Conservation (phyloP, 371 early-diverging fungal genomes). For the Mortierella sp. region DNA sequence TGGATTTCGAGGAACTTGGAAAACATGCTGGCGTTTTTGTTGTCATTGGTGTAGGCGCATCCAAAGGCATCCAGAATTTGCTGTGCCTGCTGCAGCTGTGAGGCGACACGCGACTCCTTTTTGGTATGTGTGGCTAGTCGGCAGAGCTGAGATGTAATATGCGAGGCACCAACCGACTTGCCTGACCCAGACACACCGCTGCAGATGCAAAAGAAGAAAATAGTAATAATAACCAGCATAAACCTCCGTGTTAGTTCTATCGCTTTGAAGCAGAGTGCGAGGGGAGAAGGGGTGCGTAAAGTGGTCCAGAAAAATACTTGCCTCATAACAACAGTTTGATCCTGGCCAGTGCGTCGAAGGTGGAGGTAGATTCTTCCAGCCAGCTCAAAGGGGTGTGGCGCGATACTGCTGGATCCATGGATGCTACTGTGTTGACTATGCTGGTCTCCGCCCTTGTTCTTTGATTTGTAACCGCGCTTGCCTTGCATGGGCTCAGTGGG, state of each 20-base stretch:
- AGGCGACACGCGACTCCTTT: conserved; percentile 79
- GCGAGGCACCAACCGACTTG: conserved; percentile 78
- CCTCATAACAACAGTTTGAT: conserved; percentile 83
- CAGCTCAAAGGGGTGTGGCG: conserved; percentile 74
- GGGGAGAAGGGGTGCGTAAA: too few species aligned
- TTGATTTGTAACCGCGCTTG: conserved; percentile 1
- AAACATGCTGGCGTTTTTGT: conserved; percentile 71
- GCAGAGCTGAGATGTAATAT: conserved; percentile 77
- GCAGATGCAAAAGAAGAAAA: not conserved
- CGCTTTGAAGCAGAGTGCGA: not conserved
- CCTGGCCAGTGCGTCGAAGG: conserved; percentile 89
- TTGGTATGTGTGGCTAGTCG: conserved; percentile 77
- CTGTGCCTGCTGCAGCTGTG: conserved; percentile 78
- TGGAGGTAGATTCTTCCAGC: conserved; percentile 79
- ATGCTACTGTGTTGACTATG: conserved; percentile 43
- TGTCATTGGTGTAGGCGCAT: conserved; percentile 77
- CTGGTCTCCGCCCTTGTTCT: conserved; percentile 27
- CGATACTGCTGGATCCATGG: conserved; percentile 32
- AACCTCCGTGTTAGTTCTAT: not conserved
- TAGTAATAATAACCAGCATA: not conserved
- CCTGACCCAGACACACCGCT: conserved; percentile 92
- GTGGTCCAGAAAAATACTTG: conserved; percentile 45
- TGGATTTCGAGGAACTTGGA: conserved; percentile 57
- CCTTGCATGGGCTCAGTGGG: conserved; percentile 1
- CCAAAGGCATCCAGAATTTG: conserved; percentile 84